Percentiles rank a stretch among this genome's conserved stretches.
These are phyloP conservation scores for Paecilomyces sp. DNA, from an alignment of 2,329 filamentous ascomycete genomes.

Conservation along the genomic window DNA sequence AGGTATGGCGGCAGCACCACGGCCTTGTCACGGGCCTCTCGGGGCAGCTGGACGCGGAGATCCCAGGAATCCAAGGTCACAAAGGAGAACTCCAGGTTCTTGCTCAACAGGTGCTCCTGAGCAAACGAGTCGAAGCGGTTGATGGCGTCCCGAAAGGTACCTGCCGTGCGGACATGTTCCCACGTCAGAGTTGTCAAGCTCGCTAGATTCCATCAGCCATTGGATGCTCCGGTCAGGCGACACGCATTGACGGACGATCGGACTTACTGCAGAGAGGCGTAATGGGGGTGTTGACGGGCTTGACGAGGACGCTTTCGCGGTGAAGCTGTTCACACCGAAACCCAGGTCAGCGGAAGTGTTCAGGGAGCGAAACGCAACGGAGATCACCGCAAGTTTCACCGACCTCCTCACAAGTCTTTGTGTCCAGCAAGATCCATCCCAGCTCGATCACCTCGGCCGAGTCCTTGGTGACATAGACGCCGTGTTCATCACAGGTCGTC, in stretches of 20 bases:
- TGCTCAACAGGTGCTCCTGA: conserved; percentile 79
- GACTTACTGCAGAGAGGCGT: conserved; percentile 96
- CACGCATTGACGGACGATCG: conserved; percentile 15
- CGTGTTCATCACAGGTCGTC: conserved; percentile 97
- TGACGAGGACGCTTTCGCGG: conserved; percentile 92
- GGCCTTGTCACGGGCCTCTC: conserved; percentile 95
- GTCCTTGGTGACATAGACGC: conserved; percentile 98
- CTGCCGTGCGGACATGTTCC: conserved; percentile 97
- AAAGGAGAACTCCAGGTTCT: conserved; percentile 95
- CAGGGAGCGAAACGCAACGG: neutral
- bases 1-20: conserved; percentile 94
- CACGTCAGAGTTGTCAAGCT: conserved; percentile 96
- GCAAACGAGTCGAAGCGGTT: conserved; percentile 91
- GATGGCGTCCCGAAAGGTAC: conserved; percentile 94
- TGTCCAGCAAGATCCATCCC: conserved; percentile 93
- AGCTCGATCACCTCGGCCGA: conserved; percentile 99
- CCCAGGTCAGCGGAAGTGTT: conserved; percentile 21
- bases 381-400: conserved; percentile 24
- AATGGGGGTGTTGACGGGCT: conserved; percentile 97
- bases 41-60: conserved; percentile 90
- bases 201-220: conserved; percentile 47
- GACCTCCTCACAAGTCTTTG: conserved; percentile 89
- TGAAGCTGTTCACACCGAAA: conserved; percentile 58
- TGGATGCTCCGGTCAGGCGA: conserved; percentile 1
- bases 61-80: conserved; percentile 99